A percentile compares a stretch with the other conserved stretches of the same genome.
Conservation (phyloP, 768 basidiomycete genomes). For the Neoboletus magnificus region DNA sequence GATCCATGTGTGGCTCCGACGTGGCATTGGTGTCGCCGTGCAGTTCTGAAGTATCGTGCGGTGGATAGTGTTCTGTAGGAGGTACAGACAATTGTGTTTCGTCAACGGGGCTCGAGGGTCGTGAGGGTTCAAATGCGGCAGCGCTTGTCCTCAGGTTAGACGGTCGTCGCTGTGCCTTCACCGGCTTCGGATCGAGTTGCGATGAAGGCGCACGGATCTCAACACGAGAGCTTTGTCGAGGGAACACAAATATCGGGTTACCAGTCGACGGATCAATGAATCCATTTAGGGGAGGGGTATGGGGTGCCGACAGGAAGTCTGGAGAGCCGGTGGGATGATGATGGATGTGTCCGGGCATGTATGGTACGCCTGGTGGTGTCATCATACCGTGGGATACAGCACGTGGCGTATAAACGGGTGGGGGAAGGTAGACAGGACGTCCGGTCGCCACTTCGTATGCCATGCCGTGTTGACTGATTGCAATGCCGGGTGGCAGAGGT, state of each 20-base stretch:
- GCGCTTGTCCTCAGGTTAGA: constrained; percentile 50
- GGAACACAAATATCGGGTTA: constrained; percentile 69
- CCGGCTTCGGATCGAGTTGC: constrained; percentile 23
- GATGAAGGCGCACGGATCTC: constrained; percentile 66
- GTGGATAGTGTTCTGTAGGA: constrained; percentile 12
- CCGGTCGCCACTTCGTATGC: constrained; percentile 83
- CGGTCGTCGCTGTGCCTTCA: constrained; percentile 29
- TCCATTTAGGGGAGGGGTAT: constrained; percentile 58
- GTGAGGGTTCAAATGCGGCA: constrained; percentile 48
- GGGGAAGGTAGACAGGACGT: constrained; percentile 69
- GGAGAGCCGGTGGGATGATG: constrained; percentile 59
- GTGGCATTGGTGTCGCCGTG: constrained; percentile 16
- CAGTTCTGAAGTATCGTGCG: constrained; percentile 7
- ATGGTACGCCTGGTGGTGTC: constrained; percentile 46
- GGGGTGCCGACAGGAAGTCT: constrained; percentile 57
- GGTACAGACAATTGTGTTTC: constrained; percentile 9
- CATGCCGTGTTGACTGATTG: constrained; percentile 69
- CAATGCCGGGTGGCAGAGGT: constrained; percentile 66
- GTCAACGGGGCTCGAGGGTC: constrained; percentile 24
- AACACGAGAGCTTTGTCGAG: constrained; percentile 66
- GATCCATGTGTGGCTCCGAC: constrained; percentile 30
- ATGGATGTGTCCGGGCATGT: constrained; percentile 60
- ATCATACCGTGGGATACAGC: constrained; percentile 58
- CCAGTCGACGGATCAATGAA: constrained; percentile 67
- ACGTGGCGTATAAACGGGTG: constrained; percentile 66